These are phyloP conservation scores for Sporothrix schenckii DNA, from an alignment of 2,329 filamentous ascomycete genomes.

Conservation along the genomic window DNA sequence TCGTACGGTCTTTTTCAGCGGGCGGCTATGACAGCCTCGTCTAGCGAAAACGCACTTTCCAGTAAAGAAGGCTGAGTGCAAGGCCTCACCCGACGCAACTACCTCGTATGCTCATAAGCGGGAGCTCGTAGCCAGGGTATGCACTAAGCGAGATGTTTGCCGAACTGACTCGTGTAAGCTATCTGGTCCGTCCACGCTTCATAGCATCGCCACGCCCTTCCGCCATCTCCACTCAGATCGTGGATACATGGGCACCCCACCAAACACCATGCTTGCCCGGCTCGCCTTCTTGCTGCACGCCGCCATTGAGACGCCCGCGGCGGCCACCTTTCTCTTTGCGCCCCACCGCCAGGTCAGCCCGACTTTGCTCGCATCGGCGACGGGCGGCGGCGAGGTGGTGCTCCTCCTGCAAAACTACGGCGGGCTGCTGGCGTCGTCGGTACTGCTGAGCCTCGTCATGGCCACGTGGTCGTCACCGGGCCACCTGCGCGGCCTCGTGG, in stretches of 20 bases:
- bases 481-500: conserved; percentile 42
- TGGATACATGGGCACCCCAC: too few relatives aligned
- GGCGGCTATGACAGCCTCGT: conserved; percentile 6
- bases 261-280: conserved; percentile 10
- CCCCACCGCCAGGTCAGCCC: conserved; percentile 51
- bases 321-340: conserved; percentile 50
- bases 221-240: too few relatives aligned
- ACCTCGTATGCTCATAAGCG: too few relatives aligned
- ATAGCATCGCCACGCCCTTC: too few relatives aligned
- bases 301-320: conserved; percentile 42
- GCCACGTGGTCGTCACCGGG: conserved; percentile 36
- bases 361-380: conserved; percentile 48
- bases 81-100: too few relatives aligned
- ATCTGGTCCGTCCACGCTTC: neutral
- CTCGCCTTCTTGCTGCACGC: conserved; percentile 36
- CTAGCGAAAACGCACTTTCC: conserved; percentile 1
- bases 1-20: too few relatives aligned
- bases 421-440: conserved; percentile 51
- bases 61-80: conserved; percentile 6
- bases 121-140: too few relatives aligned
- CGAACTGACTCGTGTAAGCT: too few relatives aligned
- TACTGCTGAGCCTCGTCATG: conserved; percentile 49
- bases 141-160: too few relatives aligned
- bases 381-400: conserved; percentile 41
- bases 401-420: conserved; percentile 54